Percentiles rank a stretch among this genome's conserved stretches.
These are phyloP conservation scores for Saccharomyces hybrid DNA, from an alignment of 1,139 yeast genomes.

Conservation along the genomic window DNA sequence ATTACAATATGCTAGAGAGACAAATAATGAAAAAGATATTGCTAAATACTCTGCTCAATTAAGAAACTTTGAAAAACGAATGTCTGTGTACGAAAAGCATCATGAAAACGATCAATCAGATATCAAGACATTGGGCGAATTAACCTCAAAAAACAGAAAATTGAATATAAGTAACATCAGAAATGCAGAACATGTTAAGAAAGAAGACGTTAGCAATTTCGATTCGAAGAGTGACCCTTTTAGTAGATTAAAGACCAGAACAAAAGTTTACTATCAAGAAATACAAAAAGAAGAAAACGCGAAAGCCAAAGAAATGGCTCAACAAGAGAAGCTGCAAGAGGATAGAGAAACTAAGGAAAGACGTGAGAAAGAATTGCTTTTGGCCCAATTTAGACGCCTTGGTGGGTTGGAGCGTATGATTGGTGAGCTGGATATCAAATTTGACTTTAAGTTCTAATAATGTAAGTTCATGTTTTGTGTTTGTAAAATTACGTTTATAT, in stretches of 20 bases:
- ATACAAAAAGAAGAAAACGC: constrained; percentile 41
- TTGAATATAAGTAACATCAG: constrained; percentile 71
- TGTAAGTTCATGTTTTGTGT: background rate
- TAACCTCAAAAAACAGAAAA: constrained; percentile 61
- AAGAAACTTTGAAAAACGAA: constrained; percentile 43
- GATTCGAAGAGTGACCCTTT: constrained; percentile 73
- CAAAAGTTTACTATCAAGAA: constrained; percentile 68
- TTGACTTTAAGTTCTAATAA: constrained; percentile 35
- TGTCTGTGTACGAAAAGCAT: constrained; percentile 38
- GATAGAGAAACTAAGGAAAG: constrained; percentile 32
- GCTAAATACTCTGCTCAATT: constrained; percentile 35
- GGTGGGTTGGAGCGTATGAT: constrained; percentile 44
- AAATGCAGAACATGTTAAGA: constrained; percentile 65
- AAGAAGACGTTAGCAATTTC: constrained; percentile 37
- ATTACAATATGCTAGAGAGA: constrained; percentile 68
- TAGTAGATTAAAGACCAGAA: constrained; percentile 77
- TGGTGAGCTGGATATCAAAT: constrained; percentile 38
- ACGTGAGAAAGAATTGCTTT: constrained; percentile 33
- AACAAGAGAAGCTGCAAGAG: constrained; percentile 31
- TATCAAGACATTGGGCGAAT: constrained; percentile 32
- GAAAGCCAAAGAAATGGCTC: constrained; percentile 38
- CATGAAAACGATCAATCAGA: constrained; percentile 34
- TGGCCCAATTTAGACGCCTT: constrained; percentile 34
- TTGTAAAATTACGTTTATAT: background rate
- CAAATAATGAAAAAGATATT: constrained; percentile 46